phyloP scores from a whole-genome alignment of 75 land plant species.

The Cryptomeria japonica region DNA sequence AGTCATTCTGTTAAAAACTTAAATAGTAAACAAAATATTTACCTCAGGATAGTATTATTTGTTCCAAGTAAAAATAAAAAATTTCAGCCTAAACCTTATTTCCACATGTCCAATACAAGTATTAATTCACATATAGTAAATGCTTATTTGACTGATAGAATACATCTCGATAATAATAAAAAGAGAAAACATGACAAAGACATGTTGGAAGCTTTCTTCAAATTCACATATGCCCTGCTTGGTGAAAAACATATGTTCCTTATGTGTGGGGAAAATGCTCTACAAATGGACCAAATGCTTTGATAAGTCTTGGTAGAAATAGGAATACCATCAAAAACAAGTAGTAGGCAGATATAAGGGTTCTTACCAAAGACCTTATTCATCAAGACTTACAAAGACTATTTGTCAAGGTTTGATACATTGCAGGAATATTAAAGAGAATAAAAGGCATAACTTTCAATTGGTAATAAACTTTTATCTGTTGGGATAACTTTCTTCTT shows the following conservation, averaged over 20 bases:
- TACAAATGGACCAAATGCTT: not conserved
- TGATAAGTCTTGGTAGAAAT: not conserved
- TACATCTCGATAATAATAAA: not conserved
- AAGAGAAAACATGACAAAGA: not conserved
- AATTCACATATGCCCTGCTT: not conserved
- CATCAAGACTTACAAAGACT: not conserved
- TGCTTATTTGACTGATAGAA: not conserved
- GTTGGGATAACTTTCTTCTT: not conserved
- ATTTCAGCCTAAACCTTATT: not conserved
- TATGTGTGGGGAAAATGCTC: not conserved
- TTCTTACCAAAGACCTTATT: not conserved
- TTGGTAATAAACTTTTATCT: not conserved
- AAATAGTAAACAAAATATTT: not conserved
- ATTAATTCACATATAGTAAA: not conserved
- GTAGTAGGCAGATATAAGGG: not conserved
- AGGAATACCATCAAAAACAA: not conserved
- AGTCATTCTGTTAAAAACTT: too few relatives aligned
- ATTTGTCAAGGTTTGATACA: not conserved
- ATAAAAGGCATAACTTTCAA: not conserved
- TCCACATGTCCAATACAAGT: not conserved
- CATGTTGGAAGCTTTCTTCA: not conserved
- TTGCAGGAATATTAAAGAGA: not conserved
- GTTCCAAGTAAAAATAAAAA: slow-evolving; percentile 1
- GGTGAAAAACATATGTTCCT: not conserved
- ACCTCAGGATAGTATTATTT: not conserved